These are phyloP conservation scores for Colletotrichum cereale DNA, from an alignment of 2,329 filamentous ascomycete species.

Conservation along the genomic window DNA sequence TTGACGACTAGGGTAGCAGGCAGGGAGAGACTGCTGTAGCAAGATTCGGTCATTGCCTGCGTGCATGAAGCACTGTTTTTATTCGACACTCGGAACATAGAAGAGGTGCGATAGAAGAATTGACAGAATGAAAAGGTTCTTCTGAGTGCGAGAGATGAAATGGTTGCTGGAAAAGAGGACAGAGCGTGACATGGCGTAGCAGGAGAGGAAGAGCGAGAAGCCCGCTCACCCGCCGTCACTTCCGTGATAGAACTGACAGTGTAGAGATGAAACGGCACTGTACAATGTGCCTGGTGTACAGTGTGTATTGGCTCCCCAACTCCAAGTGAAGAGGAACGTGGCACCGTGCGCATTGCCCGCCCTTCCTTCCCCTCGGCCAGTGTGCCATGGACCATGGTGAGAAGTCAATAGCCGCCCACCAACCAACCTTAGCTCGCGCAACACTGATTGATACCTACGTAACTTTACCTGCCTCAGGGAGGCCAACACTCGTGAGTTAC, in stretches of 20 bases:
- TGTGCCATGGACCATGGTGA: background rate
- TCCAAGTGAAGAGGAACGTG: too few species aligned
- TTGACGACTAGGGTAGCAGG: background rate
- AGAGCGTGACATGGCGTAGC: background rate
- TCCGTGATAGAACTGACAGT: background rate
- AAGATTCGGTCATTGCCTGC: background rate
- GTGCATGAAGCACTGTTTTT: background rate
- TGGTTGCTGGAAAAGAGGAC: background rate
- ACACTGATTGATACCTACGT: background rate
- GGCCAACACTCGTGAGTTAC: background rate
- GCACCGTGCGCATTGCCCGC: background rate
- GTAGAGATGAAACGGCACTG: background rate
- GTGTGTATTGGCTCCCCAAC: background rate
- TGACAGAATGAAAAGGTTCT: rapidly evolving
- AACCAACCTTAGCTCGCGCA: background rate
- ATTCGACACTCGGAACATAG: background rate
- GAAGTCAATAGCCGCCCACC: background rate
- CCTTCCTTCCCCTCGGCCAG: too few species aligned
- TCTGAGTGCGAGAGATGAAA: background rate
- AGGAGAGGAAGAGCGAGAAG: background rate
- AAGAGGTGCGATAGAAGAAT: background rate
- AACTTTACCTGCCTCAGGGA: background rate
- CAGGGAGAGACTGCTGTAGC: too few species aligned
- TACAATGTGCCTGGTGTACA: background rate
- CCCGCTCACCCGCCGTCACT: background rate